Conservation (phyloP, 345 rosid species). For the Eucalyptus guilfoylei region DNA sequence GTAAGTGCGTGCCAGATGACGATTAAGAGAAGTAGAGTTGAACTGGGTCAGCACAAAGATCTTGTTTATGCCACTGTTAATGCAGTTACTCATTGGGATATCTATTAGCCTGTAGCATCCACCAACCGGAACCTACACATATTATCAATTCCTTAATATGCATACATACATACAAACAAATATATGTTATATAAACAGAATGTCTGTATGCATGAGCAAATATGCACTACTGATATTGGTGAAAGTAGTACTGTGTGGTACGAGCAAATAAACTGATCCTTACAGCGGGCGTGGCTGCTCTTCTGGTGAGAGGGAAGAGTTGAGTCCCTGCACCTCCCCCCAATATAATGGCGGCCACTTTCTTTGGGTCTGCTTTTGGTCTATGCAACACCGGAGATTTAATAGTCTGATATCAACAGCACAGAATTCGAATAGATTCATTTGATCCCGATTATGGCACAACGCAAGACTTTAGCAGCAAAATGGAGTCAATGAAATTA, state of each 20-base stretch:
- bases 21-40: conserved; percentile 92
- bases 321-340: conserved; percentile 96
- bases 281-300: conserved; percentile 95
- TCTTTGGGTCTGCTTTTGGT: conserved; percentile 61
- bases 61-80: conserved; percentile 93
- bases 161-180: neutral
- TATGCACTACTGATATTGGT: neutral
- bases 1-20: conserved; percentile 84
- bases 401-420: conserved; percentile 19
- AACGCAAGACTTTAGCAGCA: neutral
- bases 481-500: neutral
- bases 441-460: neutral
- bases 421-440: neutral
- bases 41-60: conserved; percentile 88
- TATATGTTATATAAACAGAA: neutral
- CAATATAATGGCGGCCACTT: conserved; percentile 77
- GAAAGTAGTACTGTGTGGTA: neutral
- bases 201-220: neutral
- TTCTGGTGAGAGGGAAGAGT: conserved; percentile 83
- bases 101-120: conserved; percentile 95
- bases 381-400: conserved; percentile 37
- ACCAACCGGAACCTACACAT: conserved; percentile 71
- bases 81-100: conserved; percentile 96
- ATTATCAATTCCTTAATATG: neutral
- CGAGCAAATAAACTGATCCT: conserved; percentile 1